Conservation (phyloP, 768 basidiomycete genomes). For the Sporobolomyces roseus region DNA sequence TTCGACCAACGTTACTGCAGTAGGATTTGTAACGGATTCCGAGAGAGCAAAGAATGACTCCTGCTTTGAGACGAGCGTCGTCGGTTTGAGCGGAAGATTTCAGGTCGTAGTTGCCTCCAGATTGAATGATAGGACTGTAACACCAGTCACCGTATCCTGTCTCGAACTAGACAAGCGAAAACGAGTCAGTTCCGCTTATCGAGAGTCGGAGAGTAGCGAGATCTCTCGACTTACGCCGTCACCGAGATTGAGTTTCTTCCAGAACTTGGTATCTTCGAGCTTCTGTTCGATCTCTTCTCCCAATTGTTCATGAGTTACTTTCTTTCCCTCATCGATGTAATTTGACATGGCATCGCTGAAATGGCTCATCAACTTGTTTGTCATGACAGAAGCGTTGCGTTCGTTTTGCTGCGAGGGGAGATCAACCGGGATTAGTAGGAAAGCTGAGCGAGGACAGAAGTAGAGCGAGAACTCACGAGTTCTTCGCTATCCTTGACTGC, state of each 20-base stretch:
- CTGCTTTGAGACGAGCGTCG: slow-evolving; percentile 72
- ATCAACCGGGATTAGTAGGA: neutral
- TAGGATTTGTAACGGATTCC: slow-evolving; percentile 91
- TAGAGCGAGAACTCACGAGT: slow-evolving; percentile 57
- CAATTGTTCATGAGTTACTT: slow-evolving; percentile 81
- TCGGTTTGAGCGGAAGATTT: slow-evolving; percentile 81
- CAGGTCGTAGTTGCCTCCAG: slow-evolving; percentile 85
- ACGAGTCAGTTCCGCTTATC: neutral
- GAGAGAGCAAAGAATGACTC: slow-evolving; percentile 79
- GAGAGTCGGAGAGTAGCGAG: neutral
- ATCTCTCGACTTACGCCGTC: slow-evolving; percentile 60
- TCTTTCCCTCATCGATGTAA: slow-evolving; percentile 85
- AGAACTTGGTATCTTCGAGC: slow-evolving; percentile 90
- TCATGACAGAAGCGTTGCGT: slow-evolving; percentile 69
- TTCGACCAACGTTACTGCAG: slow-evolving; percentile 85
- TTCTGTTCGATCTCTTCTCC: slow-evolving; percentile 80
- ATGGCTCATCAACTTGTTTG: slow-evolving; percentile 76
- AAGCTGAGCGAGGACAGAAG: neutral
- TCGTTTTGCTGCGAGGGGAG: slow-evolving; percentile 63
- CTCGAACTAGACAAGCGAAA: slow-evolving; percentile 61
- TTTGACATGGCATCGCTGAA: slow-evolving; percentile 82
- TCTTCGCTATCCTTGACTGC: slow-evolving; percentile 89
- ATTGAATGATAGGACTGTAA: slow-evolving; percentile 93
- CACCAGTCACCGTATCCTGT: slow-evolving; percentile 88
- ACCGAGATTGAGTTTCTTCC: slow-evolving; percentile 66